Percentiles rank a stretch among this genome's conserved stretches.
Evolutionary conservation across 2,329 filamentous ascomycete genomes (phyloP).

Genomic region (Botrytis galanthina): DNA sequence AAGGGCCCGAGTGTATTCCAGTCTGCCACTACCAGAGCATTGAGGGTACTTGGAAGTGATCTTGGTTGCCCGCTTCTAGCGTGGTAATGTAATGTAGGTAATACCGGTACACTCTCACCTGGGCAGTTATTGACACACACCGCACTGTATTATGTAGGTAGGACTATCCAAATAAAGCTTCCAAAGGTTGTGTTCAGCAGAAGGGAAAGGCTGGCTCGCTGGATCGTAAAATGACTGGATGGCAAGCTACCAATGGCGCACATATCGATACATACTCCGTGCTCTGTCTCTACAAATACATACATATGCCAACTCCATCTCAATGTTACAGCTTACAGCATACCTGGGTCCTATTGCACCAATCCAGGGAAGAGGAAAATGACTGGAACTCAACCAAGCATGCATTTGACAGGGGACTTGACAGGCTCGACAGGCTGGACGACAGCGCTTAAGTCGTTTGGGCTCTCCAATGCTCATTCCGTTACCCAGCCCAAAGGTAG

Average conservation of each 20-base stretch:
- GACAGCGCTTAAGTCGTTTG: slow-evolving; percentile 3
- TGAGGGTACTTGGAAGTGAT: background rate
- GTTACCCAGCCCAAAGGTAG: background rate
- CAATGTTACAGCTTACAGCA: background rate
- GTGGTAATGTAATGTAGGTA: background rate
- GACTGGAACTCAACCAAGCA: background rate
- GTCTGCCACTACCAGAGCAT: background rate
- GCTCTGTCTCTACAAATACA: background rate
- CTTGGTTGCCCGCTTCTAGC: slow-evolving; percentile 15
- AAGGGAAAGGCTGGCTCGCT: background rate
- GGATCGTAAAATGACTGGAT: slow-evolving; percentile 14
- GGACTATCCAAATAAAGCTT: background rate
- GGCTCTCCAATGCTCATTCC: background rate
- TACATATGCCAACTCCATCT: background rate
- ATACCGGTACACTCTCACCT: background rate
- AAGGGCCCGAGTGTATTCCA: slow-evolving; percentile 16
- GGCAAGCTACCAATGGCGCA: background rate
- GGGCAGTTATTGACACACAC: background rate
- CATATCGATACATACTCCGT: background rate
- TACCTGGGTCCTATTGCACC: background rate
- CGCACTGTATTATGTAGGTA: background rate
- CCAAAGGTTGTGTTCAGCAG: background rate
- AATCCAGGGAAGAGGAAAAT: background rate
- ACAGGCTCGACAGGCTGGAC: background rate
- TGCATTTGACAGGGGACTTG: background rate